These are phyloP conservation scores for Ganoderma lingzhi DNA, from an alignment of 1,284 basidiomycete genomes.

Conservation along the genomic window DNA sequence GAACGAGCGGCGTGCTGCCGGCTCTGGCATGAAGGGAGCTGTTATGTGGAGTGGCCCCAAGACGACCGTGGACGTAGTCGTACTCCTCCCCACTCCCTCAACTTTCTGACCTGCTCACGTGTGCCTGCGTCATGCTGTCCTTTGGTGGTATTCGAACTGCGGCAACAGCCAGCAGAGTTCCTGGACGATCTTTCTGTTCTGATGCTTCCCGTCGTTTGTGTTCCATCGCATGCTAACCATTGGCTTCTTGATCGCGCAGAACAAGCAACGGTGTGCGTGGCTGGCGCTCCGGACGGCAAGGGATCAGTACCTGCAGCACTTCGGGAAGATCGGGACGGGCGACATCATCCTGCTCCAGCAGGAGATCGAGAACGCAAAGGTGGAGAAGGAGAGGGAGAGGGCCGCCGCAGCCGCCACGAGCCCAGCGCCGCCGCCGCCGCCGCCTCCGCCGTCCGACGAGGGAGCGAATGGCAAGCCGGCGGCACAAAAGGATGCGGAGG, in stretches of 20 bases:
- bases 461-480: constrained; percentile 11
- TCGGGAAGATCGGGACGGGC: constrained; percentile 82
- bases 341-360: constrained; percentile 69
- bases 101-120: too few species aligned
- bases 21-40: too few species aligned
- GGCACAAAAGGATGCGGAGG: constrained; percentile 45
- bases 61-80: too few species aligned
- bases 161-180: too few species aligned
- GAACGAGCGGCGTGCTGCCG: too few species aligned
- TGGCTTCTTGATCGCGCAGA: constrained; percentile 48
- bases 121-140: too few species aligned
- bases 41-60: too few species aligned
- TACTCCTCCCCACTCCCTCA: too few species aligned
- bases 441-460: constrained; percentile 8
- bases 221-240: background rate
- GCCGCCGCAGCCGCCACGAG: constrained; percentile 24
- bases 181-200: background rate
- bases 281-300: constrained; percentile 67
- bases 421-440: constrained; percentile 22
- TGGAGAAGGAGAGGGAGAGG: constrained; percentile 42
- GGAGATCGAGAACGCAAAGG: constrained; percentile 72
- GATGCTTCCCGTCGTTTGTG: background rate
- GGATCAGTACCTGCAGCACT: constrained; percentile 73
- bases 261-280: too few species aligned
- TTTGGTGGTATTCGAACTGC: too few species aligned